phyloP scores from a whole-genome alignment of 306 rosid species.

The Trifolium dubium region DNA sequence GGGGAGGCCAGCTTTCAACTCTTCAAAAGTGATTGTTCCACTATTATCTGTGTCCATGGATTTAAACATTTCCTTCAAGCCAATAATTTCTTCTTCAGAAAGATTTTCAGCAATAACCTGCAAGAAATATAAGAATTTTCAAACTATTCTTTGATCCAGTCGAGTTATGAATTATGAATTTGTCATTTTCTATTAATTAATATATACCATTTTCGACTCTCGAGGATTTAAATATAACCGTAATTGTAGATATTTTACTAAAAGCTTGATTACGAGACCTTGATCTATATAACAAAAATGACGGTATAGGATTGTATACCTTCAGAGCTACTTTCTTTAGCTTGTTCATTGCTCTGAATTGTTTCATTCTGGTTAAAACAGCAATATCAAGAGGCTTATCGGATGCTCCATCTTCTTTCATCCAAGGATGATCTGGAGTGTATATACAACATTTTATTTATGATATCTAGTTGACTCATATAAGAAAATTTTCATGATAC shows the following conservation, averaged over 20 bases:
- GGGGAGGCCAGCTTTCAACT: constrained; percentile 89
- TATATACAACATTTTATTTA: constrained; percentile 25
- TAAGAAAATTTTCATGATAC: constrained; percentile 18
- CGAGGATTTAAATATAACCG: constrained; percentile 1
- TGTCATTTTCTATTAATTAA: constrained; percentile 10
- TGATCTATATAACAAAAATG: constrained; percentile 18
- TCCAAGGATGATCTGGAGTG: constrained; percentile 96
- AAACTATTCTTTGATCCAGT: constrained; percentile 27
- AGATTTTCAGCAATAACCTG: constrained; percentile 95
- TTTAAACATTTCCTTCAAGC: constrained; percentile 93
- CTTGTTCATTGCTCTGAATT: constrained; percentile 98
- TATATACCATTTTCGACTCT: neutral
- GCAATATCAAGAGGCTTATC: constrained; percentile 96
- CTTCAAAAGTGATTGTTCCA: constrained; percentile 89
- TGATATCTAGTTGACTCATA: constrained; percentile 28
- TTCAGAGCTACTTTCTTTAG: constrained; percentile 94
- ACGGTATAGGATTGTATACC: constrained; percentile 50
- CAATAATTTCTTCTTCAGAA: constrained; percentile 93
- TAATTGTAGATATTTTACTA: constrained; percentile 1
- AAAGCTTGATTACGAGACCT: constrained; percentile 14
- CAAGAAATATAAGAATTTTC: constrained; percentile 32
- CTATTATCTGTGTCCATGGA: constrained; percentile 94
- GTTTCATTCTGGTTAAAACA: constrained; percentile 91
- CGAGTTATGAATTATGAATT: neutral
- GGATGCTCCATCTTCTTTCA: constrained; percentile 94